Base-by-base conservation (phyloP, 345 rosid genomes). In the Tarenaya hassleriana region DNA sequence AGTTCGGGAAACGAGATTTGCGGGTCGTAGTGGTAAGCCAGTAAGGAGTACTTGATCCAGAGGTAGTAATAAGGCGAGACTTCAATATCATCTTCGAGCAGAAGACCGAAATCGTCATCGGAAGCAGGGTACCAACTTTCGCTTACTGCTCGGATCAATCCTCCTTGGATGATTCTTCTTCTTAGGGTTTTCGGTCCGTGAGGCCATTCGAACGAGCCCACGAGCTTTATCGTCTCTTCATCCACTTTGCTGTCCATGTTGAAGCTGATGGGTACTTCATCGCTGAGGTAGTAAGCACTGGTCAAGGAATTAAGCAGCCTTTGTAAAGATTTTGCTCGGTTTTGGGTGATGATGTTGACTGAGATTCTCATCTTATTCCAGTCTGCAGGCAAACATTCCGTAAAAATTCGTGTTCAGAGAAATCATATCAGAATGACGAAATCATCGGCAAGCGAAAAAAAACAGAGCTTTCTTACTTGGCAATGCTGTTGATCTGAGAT, bases 41-140 rank as follows among this genome's bases (percentile, higher is more conserved):
- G 48, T 24, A 92, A 83, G 15, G 85, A 85, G 66, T 92, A 92
- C 48, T 92, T 92, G 72, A 92, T 77, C 98, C 98, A 92, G 2
- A 92, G 69, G 73, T 75, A 92, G 69, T 85, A 92, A 55, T 81
- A 85, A 13, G 98, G 98, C 34, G 98, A 92, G 50, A 92, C 98
- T 67, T 92, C 98, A 0, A 88, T 92, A 55, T 92, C 98, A 17
- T 92, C 98, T 64, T 92, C 98, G 1, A 92, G 90, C 0, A 92
- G 75, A 38, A 92, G 83, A 33, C 96, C 98, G 17, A 55, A 92
- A 54, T 92, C 98, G 53, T 88, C 86, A 34, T 92, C 97, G 1
- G 86, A 67, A 7, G 96, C 63, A 3, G 98, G 98, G 61, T 88
- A 92, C 98, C 98, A 92, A 52, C 98, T 92, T 64, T 92, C 98